A percentile compares a stretch with the other conserved stretches of the same genome.
These are phyloP conservation scores for Volvariella surrecta DNA, from an alignment of 1,284 basidiomycete species.

Conservation along the genomic window DNA sequence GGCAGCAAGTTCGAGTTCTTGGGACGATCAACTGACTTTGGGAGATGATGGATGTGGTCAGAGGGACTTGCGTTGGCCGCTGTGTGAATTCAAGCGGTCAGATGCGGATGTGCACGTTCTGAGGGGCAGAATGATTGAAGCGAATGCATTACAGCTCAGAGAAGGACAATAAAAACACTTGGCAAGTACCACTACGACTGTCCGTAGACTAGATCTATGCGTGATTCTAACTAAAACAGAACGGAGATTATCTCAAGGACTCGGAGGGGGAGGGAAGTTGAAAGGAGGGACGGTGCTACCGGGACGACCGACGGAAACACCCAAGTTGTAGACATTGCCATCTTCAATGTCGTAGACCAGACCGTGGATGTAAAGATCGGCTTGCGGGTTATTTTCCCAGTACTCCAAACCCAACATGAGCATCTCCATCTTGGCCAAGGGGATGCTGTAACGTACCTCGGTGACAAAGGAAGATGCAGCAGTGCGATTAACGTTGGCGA, in stretches of 20 bases:
- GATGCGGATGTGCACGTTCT: too few species aligned
- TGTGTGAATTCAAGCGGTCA: too few species aligned
- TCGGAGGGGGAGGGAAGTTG: slow-evolving; percentile 10
- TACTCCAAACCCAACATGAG: slow-evolving; percentile 4
- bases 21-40: too few species aligned
- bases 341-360: slow-evolving; percentile 45
- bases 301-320: slow-evolving; percentile 22
- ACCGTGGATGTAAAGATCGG: slow-evolving; percentile 37
- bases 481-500: slow-evolving; percentile 33
- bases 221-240: too few species aligned
- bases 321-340: slow-evolving; percentile 39
- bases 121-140: too few species aligned
- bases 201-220: too few species aligned
- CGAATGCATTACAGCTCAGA: not conserved
- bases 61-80: too few species aligned
- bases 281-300: slow-evolving; percentile 16
- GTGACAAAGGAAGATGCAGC: slow-evolving; percentile 33
- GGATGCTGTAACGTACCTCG: slow-evolving; percentile 8
- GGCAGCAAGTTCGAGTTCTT: too few species aligned
- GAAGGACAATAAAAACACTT: not conserved
- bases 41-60: too few species aligned
- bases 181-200: too few species aligned
- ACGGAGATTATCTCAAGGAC: too few species aligned
- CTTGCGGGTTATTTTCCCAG: slow-evolving; percentile 1
- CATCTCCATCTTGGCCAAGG: too few species aligned